These are phyloP conservation scores for Cladochytrium replicatum DNA, from an alignment of 192 early-diverging fungal genomes.

Conservation along the genomic window DNA sequence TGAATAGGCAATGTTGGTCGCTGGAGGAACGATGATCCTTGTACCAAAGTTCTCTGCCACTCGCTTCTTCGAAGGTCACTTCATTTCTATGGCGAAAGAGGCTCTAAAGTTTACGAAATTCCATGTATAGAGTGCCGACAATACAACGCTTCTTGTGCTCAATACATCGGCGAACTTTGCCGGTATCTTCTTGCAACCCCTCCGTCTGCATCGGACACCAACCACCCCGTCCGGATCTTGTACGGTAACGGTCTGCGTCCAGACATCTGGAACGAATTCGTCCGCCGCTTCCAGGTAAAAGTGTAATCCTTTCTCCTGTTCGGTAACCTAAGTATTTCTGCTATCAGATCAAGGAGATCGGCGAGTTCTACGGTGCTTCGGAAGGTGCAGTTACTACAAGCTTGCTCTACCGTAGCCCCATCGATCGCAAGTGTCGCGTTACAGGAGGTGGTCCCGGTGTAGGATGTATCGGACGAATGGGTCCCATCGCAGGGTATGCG, in stretches of 20 bases:
- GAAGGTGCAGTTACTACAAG: slow-evolving; percentile 47
- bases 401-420: no score
- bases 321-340: no score
- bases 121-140: slow-evolving; percentile 16
- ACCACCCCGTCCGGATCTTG: slow-evolving; percentile 41
- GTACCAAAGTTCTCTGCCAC: slow-evolving; percentile 41
- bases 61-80: no score
- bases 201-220: slow-evolving; percentile 9
- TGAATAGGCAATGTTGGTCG: not conserved
- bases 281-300: slow-evolving; percentile 57
- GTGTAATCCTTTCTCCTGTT: no score
- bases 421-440: no score
- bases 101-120: no score
- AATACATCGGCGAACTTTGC: slow-evolving; percentile 63
- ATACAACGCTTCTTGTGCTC: slow-evolving; percentile 13
- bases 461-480: slow-evolving; percentile 53
- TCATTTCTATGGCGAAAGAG: no score
- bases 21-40: slow-evolving; percentile 40
- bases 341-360: slow-evolving; percentile 40
- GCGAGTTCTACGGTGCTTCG: slow-evolving; percentile 59
- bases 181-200: slow-evolving; percentile 51
- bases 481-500: no score
- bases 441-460: no score
- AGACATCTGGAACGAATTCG: slow-evolving; percentile 56
- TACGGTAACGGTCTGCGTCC: slow-evolving; percentile 63